These are phyloP conservation scores for Hypoxylon rickii DNA, from an alignment of 495 filamentous ascomycete species.

Conservation along the genomic window DNA sequence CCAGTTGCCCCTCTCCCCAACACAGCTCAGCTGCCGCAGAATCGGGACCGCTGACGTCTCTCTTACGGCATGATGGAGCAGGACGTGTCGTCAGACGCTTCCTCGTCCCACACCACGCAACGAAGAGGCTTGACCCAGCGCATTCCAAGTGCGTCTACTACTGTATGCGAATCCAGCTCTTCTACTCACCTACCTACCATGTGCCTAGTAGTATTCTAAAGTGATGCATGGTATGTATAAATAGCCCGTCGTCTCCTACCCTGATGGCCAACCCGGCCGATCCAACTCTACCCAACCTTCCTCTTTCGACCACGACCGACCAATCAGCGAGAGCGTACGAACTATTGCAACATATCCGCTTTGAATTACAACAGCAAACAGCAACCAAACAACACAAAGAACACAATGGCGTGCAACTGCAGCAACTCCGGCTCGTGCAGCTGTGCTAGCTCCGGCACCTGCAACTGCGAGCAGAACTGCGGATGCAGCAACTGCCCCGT, in stretches of 20 bases:
- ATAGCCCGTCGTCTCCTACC: constrained; percentile 9
- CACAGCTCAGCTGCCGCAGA: not conserved
- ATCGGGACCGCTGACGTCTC: constrained; percentile 25
- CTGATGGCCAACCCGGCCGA: constrained; percentile 3
- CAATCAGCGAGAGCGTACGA: constrained; percentile 25
- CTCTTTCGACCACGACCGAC: constrained; percentile 21
- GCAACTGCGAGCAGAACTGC: constrained; percentile 36
- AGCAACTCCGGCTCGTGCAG: constrained; percentile 31
- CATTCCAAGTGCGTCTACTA: not conserved
- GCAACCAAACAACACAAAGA: not conserved
- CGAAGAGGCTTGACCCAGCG: not conserved
- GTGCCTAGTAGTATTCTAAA: no score
- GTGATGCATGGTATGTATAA: no score
- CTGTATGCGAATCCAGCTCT: not conserved
- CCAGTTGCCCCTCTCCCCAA: no score
- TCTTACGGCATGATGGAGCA: constrained; percentile 10
- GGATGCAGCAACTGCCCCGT: constrained; percentile 39
- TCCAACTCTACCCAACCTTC: no score
- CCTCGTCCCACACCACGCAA: not conserved
- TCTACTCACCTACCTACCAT: not conserved
- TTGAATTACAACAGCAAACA: constrained; percentile 13
- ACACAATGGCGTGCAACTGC: constrained; percentile 37
- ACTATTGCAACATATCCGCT: constrained; percentile 30
- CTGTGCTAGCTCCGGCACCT: constrained; percentile 35
- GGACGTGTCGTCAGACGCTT: constrained; percentile 27